These are phyloP conservation scores for Apostasia shenzhenica DNA, from an alignment of 106 monocot species.

Conservation along the genomic window DNA sequence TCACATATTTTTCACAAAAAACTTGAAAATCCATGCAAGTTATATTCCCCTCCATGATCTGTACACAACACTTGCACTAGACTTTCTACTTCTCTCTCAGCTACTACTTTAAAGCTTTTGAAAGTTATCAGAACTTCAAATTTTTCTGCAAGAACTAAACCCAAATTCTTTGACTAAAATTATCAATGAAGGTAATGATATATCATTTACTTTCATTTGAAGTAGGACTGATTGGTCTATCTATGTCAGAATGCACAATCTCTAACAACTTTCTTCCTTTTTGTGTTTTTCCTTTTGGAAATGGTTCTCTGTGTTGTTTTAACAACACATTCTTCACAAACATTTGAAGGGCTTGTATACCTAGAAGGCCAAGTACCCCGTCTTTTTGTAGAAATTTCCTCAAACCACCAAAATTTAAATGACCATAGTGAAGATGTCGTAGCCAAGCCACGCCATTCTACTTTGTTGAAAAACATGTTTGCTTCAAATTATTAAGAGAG, in stretches of 20 bases:
- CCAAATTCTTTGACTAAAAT: constrained; percentile 4
- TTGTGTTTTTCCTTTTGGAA: not conserved
- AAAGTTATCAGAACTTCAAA: constrained; percentile 1
- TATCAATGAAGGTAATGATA: constrained; percentile 7
- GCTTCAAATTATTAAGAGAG: not conserved
- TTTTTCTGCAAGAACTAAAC: constrained; percentile 8
- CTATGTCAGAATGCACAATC: constrained; percentile 4
- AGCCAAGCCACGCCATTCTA: constrained; percentile 3
- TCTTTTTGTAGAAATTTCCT: not conserved
- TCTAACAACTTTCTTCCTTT: not conserved
- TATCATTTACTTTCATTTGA: constrained; percentile 7
- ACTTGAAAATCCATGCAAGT: not conserved
- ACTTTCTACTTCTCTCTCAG: not conserved
- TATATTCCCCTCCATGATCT: not conserved
- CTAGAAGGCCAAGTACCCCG: not conserved
- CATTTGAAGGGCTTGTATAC: not conserved
- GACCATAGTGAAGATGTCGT: constrained; percentile 6
- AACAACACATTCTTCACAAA: constrained; percentile 14
- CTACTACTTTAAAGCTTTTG: constrained; percentile 2
- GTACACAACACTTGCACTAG: not conserved
- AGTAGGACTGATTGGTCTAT: not conserved
- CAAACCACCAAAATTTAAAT: constrained; percentile 7
- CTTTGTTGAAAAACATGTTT: constrained; percentile 3
- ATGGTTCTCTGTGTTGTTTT: not conserved
- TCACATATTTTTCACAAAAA: not conserved